phyloP scores from a whole-genome alignment of 768 basidiomycete genomes.

The Panellus pusillus region DNA sequence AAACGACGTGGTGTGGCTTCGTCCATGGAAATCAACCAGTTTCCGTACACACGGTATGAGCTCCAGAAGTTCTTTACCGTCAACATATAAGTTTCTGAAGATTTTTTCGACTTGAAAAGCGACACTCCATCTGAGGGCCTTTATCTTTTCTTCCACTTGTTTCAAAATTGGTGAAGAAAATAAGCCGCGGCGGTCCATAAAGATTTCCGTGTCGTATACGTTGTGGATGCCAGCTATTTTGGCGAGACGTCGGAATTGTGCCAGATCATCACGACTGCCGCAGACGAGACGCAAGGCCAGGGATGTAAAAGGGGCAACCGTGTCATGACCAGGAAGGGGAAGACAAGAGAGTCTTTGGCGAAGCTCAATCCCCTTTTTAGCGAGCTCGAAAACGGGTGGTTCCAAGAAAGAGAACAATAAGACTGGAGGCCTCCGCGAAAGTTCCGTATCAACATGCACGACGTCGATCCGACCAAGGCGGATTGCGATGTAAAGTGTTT shows the following conservation, averaged over 20 bases:
- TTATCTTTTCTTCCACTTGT: constrained; percentile 34
- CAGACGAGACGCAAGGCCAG: constrained; percentile 53
- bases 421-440: constrained; percentile 27
- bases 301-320: constrained; percentile 53
- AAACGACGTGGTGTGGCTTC: constrained; percentile 37
- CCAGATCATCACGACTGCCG: constrained; percentile 31
- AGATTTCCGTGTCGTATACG: constrained; percentile 35
- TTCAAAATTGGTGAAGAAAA: constrained; percentile 41
- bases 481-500: constrained; percentile 40
- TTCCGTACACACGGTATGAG: constrained; percentile 37
- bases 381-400: constrained; percentile 41
- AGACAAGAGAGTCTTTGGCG: constrained; percentile 42
- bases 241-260: constrained; percentile 39
- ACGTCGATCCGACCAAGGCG: constrained; percentile 44
- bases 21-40: constrained; percentile 32
- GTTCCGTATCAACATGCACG: constrained; percentile 36
- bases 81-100: constrained; percentile 40
- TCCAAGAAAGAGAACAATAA: constrained; percentile 45
- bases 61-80: constrained; percentile 49
- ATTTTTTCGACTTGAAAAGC: constrained; percentile 60
- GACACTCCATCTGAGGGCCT: constrained; percentile 45
- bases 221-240: constrained; percentile 38
- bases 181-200: constrained; percentile 40
- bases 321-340: constrained; percentile 40
- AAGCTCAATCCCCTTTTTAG: not conserved